Evolutionary conservation across 441 rosid species (phyloP), one percentile per base, ranked within the genome.

Genomic region (Brassica hybrid): DNA sequence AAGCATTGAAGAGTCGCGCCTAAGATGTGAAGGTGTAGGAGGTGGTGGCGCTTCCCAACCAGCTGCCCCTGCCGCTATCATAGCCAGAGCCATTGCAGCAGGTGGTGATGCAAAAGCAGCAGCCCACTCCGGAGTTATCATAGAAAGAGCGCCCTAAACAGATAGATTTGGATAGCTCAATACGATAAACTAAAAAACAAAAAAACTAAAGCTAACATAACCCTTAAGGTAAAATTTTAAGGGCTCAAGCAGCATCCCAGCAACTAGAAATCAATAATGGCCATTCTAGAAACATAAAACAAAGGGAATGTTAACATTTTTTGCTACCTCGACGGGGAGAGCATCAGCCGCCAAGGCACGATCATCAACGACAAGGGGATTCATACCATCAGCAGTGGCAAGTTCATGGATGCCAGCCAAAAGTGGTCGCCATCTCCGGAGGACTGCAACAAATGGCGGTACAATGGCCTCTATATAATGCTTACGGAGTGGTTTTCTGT

Each of bases 81-180:
- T 96, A 61, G 99, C 98, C 86, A 96, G 84, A 45, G 99, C 98
- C 99, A 96, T 91, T 69, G 99, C 97, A 83, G 99, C 97, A 70
- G 99, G 99, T 34, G 99, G 99, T 74, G 99, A 96, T 48, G 98
- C 99, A 88, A 96, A 96, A 69, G 99, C 98, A 86, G 98, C 97
- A 65, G 97, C 98, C 99, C 99, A 96, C 79, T 90, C 84, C 34
- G 98, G 97, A 85, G 98, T 94, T 75, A 91, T 84, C 98, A 96
- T 94, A 64, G 94, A 88, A 83, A 91, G 89, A 82, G 98, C 98
- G 75, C 97, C 98, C 99, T 96, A 85, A 74, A 69, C 56, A 23
- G 67, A 67, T 30, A 79, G 30, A 70, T 23, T 41, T 63, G 56
- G 25, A 65, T 60, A 65, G 58, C 67, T 67, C 61, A 67, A 27